A percentile compares a stretch with the other conserved stretches of the same genome.
Evolutionary conservation across 768 basidiomycete genomes (phyloP).

Genomic region (Macrolepiota dolichaula): DNA sequence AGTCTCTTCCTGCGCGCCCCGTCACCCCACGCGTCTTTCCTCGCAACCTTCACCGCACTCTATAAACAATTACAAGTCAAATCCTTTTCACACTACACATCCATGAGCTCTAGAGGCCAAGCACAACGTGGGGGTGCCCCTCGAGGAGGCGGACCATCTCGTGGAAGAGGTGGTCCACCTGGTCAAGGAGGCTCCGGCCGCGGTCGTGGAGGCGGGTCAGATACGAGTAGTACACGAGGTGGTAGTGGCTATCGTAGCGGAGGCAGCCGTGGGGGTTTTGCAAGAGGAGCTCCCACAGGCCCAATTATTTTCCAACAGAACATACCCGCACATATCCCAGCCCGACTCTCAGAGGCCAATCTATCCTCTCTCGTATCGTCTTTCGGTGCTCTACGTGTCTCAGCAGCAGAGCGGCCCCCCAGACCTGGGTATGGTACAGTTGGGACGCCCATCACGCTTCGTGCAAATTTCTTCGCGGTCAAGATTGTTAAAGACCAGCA

Average conservation of each 20-base stretch:
- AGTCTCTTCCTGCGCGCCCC: no score
- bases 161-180: conserved; percentile 21
- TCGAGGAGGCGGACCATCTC: conserved; percentile 24
- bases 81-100: conserved; percentile 6
- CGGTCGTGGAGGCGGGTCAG: conserved; percentile 13
- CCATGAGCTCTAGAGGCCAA: conserved; percentile 21
- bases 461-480: conserved; percentile 61
- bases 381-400: conserved; percentile 26
- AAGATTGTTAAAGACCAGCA: conserved; percentile 33
- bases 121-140: conserved; percentile 11
- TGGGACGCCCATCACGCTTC: conserved; percentile 42
- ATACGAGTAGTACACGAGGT: background rate
- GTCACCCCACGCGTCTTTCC: no score
- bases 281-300: conserved; percentile 20
- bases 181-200: conserved; percentile 11
- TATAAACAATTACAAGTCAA: background rate
- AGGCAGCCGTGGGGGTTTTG: conserved; percentile 9
- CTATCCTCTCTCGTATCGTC: conserved; percentile 33
- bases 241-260: background rate
- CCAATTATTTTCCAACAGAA: conserved; percentile 34
- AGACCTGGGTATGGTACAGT: conserved; percentile 52
- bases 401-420: conserved; percentile 34
- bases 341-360: conserved; percentile 29
- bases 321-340: conserved; percentile 28
- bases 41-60: no score